Evolutionary conservation across 331 rosid genomes (phyloP), one percentile per base, ranked within the genome.

Genomic region (Malus hybrid): DNA sequence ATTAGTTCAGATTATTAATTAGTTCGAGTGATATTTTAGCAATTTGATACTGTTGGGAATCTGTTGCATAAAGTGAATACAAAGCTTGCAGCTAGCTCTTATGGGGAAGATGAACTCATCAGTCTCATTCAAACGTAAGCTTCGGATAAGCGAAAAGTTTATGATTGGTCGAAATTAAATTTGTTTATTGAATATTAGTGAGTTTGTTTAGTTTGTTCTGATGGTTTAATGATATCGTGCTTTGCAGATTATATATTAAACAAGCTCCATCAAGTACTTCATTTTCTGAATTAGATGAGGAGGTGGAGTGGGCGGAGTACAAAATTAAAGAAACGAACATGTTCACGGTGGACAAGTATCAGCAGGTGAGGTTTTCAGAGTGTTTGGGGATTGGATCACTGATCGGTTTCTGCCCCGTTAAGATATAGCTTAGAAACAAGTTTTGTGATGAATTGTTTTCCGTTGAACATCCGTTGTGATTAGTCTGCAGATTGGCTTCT

Each of bases 401-500:
- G 18, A 36, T 73, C 42, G 14, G 73, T 7, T 31, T 6, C 14
- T 64, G 27, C 11, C 12, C 15, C 15, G 3, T 71, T 50, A 63
- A 60, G 64, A 59, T 6, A 61, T 61, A 52, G 54, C 72, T 63
- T 44, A 14, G 55, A 65, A 77, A 52, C 20, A 66, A 65, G 34
- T 72, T 71, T 70, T 69, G 75, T 67, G 71, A 75, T 83, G 80
- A 75, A 73, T 82, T 81, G 79, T 83, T 85, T 67, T 88, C 72
- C 81, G 85, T 86, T 86, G 87, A 90, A 82, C 85, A 84, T 85
- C 87, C 75, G 80, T 83, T 68, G 75, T 80, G 83, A 82, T 70
- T 94, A 94, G 99, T 79, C 86, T 94, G 96, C 99, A 94, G 97
- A 84, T 94, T 79, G 96, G 99, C 70, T 88, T 87, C 83, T 94